A percentile compares a stretch with the other conserved stretches of the same genome.
These are phyloP conservation scores for Saccharomycopsis selenospora DNA, from an alignment of 805 yeast species.

Conservation along the genomic window DNA sequence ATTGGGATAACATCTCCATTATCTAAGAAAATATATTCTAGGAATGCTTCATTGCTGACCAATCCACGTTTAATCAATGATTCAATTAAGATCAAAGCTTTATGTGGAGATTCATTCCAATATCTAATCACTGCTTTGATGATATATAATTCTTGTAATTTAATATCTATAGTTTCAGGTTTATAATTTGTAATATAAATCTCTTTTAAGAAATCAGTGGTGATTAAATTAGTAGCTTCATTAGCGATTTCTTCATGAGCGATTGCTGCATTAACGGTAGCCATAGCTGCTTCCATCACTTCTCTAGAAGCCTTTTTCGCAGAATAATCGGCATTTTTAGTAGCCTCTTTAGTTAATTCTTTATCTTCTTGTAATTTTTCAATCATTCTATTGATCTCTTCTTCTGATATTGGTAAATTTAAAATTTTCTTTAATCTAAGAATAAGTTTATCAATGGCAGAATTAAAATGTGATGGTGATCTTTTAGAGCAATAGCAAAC, in stretches of 20 bases:
- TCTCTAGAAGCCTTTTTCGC: conserved; percentile 26
- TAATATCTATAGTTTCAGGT: conserved; percentile 20
- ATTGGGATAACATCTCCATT: conserved; percentile 36
- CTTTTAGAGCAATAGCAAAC: conserved; percentile 81
- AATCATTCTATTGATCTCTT: conserved; percentile 9
- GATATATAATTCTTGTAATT: conserved; percentile 33
- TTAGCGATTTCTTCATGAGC: conserved; percentile 5
- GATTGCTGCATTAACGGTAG: conserved; percentile 9
- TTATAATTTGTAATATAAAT: background rate
- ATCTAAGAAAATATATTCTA: conserved; percentile 37
- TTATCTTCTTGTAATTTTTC: conserved; percentile 28
- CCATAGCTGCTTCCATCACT: conserved; percentile 1
- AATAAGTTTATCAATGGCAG: conserved; percentile 39
- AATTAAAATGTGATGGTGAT: conserved; percentile 71
- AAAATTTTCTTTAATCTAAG: conserved; percentile 22
- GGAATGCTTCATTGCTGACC: conserved; percentile 34
- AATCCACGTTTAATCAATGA: conserved; percentile 42
- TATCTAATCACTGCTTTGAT: conserved; percentile 51
- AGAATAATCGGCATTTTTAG: background rate
- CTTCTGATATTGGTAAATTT: conserved; percentile 23
- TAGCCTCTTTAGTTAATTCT: conserved; percentile 11
- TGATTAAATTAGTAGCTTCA: conserved; percentile 5
- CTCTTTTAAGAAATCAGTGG: background rate
- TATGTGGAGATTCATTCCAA: conserved; percentile 61
- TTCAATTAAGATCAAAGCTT: conserved; percentile 54